A percentile compares a stretch with the other conserved stretches of the same genome.
phyloP scores from a whole-genome alignment of 495 filamentous ascomycete genomes.

The Chaetomium fimeti region DNA sequence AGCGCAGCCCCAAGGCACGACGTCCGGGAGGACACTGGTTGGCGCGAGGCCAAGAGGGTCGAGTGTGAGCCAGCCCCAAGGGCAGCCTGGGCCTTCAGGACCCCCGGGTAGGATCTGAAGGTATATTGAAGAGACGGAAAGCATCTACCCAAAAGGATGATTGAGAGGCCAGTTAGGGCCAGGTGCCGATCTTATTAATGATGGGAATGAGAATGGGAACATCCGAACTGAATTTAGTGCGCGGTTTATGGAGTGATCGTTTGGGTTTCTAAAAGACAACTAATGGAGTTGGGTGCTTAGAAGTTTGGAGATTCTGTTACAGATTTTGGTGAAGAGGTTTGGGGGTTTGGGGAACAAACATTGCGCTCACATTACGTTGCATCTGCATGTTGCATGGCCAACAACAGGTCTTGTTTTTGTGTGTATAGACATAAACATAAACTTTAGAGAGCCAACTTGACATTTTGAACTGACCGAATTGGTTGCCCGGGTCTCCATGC shows the following conservation, averaged over 20 bases:
- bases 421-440: neutral
- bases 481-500: neutral
- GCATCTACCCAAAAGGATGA: neutral
- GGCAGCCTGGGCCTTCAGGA: conserved; percentile 10
- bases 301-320: neutral
- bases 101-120: conserved; percentile 22
- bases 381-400: neutral
- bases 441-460: neutral
- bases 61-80: conserved; percentile 23
- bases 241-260: neutral
- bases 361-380: neutral
- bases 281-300: conserved; percentile 5
- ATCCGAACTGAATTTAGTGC: neutral
- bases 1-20: neutral
- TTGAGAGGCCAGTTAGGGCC: neutral
- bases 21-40: neutral
- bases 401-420: neutral
- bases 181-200: neutral
- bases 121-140: neutral
- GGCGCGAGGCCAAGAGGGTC: conserved; percentile 32
- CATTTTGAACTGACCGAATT: neutral
- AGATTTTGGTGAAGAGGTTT: neutral
- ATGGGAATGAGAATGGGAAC: neutral
- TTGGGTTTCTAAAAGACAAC: neutral
- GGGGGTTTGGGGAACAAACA: neutral